Base-by-base conservation (phyloP, 495 filamentous ascomycete species). In the Penicillium macrosclerotiorum region DNA sequence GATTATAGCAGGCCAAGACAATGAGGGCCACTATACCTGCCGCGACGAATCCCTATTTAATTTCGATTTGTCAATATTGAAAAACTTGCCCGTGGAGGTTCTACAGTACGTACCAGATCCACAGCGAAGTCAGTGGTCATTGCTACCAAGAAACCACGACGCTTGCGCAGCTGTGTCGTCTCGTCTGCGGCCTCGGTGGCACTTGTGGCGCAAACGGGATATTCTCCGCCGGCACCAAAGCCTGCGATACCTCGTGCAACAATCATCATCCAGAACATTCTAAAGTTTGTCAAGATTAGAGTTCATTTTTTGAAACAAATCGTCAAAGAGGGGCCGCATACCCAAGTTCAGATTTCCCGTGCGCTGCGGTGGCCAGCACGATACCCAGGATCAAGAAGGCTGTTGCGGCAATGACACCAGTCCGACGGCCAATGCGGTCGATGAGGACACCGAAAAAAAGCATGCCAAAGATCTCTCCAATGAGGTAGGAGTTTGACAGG, bases 201-300 rank as follows among this genome's bases (percentile, higher is more conserved):
- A 35, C 56, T 65, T 3, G 71, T 69, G 4, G 62, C 65, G 22
- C 62, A 72, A 12, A 73, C 73, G 9, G 73, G 70, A 59, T 75
- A 73, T 54, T 73, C 72, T 44, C 73, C 73, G 6, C 71, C 73
- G 4, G 68, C 65, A 0, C 77, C 76, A 42, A 81, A 75, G 2
- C 77, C 77, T n/a, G 69, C 69, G 20, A 78, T 59, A 8, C 75
- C 77, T 16, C 76, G 64, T 3, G 75, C 69, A 17, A 79, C 57
- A 2, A 76, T 71, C 64, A 81, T 70, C 72, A 79, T 77, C 74
- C 72, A 77, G 43, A 76, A 76, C 69, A 78, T 71, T 0, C 64
- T 59, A 27, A 20, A 12, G 6, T 16, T 17, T 19, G 20, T 49
- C 8, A 49, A 19, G 8, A 1, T 29, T 23, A 7, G 2, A 5